Conservation (phyloP, 1,139 yeast species). For the Blastobotrys capitulatus region DNA sequence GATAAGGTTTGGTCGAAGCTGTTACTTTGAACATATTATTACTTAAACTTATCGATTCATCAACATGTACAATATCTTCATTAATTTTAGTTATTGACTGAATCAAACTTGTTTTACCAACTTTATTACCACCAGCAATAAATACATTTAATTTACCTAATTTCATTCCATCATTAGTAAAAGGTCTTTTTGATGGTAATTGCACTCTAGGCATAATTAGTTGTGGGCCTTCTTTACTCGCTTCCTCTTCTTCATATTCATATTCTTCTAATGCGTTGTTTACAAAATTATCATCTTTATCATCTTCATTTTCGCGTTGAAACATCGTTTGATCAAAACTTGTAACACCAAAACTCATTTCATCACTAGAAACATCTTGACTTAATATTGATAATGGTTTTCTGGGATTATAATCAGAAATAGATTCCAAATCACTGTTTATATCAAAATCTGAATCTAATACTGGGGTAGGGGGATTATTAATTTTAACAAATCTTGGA, state of each 20-base stretch:
- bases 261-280: too few species aligned
- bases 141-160: constrained; percentile 27
- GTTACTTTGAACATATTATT: constrained; percentile 15
- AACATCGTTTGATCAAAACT: constrained; percentile 5
- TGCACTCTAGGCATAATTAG: constrained; percentile 27
- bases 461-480: constrained; percentile 1
- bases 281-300: too few species aligned
- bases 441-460: constrained; percentile 5
- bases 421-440: constrained; percentile 4
- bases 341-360: constrained; percentile 6
- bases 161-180: constrained; percentile 24
- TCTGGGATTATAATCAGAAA: not conserved
- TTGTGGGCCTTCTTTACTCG: constrained; percentile 7
- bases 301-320: not conserved
- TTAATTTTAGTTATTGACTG: constrained; percentile 22
- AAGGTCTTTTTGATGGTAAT: constrained; percentile 25
- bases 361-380: constrained; percentile 6
- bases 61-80: constrained; percentile 26
- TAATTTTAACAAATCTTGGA: constrained; percentile 6
- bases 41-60: constrained; percentile 15
- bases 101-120: constrained; percentile 27
- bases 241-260: not conserved
- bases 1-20: constrained; percentile 27
- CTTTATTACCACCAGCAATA: constrained; percentile 26
- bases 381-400: constrained; percentile 9